A percentile compares a stretch with the other conserved stretches of the same genome.
These are phyloP conservation scores for Scheffersomyces cryptocercus DNA, from an alignment of 1,139 yeast species.

Conservation along the genomic window DNA sequence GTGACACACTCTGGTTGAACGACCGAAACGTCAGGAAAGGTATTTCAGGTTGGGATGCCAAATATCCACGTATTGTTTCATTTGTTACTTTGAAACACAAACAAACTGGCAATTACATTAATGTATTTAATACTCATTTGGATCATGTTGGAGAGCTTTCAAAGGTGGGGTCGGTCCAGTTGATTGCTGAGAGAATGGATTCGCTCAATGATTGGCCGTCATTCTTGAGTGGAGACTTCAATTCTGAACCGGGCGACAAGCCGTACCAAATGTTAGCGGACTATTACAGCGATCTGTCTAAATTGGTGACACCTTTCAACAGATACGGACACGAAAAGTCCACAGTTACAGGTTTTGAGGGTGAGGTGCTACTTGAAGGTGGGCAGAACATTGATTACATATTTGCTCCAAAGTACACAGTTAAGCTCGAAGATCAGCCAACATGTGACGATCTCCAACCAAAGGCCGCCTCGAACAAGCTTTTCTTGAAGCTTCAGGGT, in stretches of 20 bases:
- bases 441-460: constrained; percentile 15
- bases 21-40: constrained; percentile 27
- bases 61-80: constrained; percentile 46
- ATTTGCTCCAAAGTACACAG: constrained; percentile 39
- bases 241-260: constrained; percentile 15
- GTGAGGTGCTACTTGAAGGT: constrained; percentile 27
- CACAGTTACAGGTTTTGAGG: constrained; percentile 55
- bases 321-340: constrained; percentile 45
- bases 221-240: constrained; percentile 33
- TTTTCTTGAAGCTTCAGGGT: constrained; percentile 24
- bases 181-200: constrained; percentile 42
- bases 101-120: constrained; percentile 27
- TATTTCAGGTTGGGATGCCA: constrained; percentile 57
- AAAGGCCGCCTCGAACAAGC: constrained; percentile 9
- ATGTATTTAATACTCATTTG: constrained; percentile 57
- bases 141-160: constrained; percentile 54
- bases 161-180: constrained; percentile 45
- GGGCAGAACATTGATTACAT: constrained; percentile 52
- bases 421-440: constrained; percentile 19
- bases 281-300: constrained; percentile 32
- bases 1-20: constrained; percentile 39
- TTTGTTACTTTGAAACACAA: constrained; percentile 41
- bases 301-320: constrained; percentile 24
- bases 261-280: constrained; percentile 31
- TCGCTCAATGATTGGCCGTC: constrained; percentile 42